Evolutionary conservation across 331 rosid species (phyloP).

Genomic region (Ulmus americana): DNA sequence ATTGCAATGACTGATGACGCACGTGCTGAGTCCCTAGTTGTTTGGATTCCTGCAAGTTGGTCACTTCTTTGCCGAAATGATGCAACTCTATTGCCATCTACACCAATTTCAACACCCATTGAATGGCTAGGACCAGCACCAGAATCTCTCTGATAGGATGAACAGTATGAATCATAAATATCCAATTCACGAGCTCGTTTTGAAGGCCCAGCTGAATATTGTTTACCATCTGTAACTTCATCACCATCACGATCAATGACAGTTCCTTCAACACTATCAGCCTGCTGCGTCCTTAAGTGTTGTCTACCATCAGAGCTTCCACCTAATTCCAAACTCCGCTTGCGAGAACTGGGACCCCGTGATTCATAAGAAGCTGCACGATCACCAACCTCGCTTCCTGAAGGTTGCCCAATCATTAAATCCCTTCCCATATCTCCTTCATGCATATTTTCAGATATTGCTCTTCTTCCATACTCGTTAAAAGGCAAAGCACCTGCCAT

Average conservation of each 20-base stretch:
- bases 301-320: constrained; percentile 83
- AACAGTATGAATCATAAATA: constrained; percentile 63
- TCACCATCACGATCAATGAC: constrained; percentile 96
- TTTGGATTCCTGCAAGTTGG: constrained; percentile 52
- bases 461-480: constrained; percentile 56
- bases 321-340: constrained; percentile 78
- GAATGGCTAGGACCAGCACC: constrained; percentile 97
- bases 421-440: constrained; percentile 95
- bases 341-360: constrained; percentile 95
- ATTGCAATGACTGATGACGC: constrained; percentile 99
- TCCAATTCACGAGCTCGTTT: constrained; percentile 86
- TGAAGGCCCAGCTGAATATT: constrained; percentile 88
- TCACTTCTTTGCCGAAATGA: constrained; percentile 70
- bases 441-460: constrained; percentile 53
- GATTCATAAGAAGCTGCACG: constrained; percentile 96
- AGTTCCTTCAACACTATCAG: constrained; percentile 97
- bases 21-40: constrained; percentile 81
- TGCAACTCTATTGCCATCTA: constrained; percentile 53
- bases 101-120: constrained; percentile 62
- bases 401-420: constrained; percentile 88
- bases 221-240: constrained; percentile 84
- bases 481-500: constrained; percentile 72
- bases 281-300: constrained; percentile 71
- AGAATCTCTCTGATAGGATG: constrained; percentile 65
- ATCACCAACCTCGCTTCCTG: constrained; percentile 97